A percentile compares a stretch with the other conserved stretches of the same genome.
Evolutionary conservation across 2,329 filamentous ascomycete species (phyloP).

Genomic region (Penicillium sp.): DNA sequence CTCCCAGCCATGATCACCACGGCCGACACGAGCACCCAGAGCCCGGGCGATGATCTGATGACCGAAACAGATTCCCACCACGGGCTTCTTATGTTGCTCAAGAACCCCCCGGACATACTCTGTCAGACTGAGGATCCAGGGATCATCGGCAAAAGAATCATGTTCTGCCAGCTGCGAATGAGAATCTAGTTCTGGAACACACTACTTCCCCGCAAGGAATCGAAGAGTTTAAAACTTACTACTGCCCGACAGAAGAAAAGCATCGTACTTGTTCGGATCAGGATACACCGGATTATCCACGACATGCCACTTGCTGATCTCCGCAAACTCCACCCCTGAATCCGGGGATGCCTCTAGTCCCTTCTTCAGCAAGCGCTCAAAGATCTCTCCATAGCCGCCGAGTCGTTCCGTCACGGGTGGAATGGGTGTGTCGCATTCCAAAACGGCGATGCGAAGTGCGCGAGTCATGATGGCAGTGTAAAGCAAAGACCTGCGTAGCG

Average conservation of each 20-base stretch:
- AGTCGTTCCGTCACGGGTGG: constrained; percentile 16
- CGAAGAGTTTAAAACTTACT: constrained; percentile 17
- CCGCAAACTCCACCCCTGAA: not conserved
- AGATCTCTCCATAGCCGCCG: constrained; percentile 24
- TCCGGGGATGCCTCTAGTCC: constrained; percentile 11
- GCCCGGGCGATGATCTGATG: constrained; percentile 46
- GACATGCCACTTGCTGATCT: constrained; percentile 22
- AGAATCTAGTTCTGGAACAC: too few relatives aligned
- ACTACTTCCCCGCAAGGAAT: too few relatives aligned
- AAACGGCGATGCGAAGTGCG: constrained; percentile 20
- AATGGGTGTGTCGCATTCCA: constrained; percentile 29
- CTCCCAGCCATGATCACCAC: constrained; percentile 43
- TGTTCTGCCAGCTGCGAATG: constrained; percentile 15
- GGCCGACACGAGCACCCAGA: constrained; percentile 33
- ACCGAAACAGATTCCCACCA: constrained; percentile 47
- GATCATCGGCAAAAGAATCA: constrained; percentile 41
- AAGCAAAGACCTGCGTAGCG: too few relatives aligned
- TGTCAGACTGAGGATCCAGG: constrained; percentile 43
- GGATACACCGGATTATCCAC: constrained; percentile 20
- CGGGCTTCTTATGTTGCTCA: constrained; percentile 19
- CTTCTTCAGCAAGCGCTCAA: constrained; percentile 18
- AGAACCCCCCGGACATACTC: constrained; percentile 33
- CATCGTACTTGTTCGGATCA: constrained; percentile 19
- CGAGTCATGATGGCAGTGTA: constrained; percentile 8
- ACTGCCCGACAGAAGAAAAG: constrained; percentile 26